Percentiles rank a stretch among this genome's conserved stretches.
These are phyloP conservation scores for Termitomyces sp. DNA, from an alignment of 1,284 basidiomycete genomes.

Conservation along the genomic window DNA sequence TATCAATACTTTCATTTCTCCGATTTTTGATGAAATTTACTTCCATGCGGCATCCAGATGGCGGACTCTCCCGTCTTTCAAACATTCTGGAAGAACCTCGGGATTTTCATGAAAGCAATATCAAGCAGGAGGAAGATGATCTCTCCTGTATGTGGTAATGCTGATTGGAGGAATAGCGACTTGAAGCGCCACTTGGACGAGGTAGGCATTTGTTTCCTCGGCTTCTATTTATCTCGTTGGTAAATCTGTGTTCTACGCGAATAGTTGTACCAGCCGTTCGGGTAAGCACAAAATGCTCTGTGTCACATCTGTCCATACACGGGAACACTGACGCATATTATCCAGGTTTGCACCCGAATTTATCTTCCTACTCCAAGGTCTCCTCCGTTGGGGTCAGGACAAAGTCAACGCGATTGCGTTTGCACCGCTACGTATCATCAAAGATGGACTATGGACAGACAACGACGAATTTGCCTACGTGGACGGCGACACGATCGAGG, in stretches of 20 bases:
- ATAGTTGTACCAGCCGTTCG: not conserved
- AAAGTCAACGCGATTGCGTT: not conserved
- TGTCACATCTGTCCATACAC: too few species aligned
- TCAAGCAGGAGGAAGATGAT: not conserved
- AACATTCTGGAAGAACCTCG: not conserved
- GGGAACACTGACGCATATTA: too few species aligned
- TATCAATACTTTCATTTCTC: not conserved
- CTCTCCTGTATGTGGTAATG: not conserved
- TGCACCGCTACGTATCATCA: not conserved
- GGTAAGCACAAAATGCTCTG: not conserved
- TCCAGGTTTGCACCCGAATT: not conserved
- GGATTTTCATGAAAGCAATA: not conserved
- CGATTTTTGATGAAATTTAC: not conserved
- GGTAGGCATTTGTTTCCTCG: not conserved
- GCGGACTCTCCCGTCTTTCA: not conserved
- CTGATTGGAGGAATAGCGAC: not conserved
- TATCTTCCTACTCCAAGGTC: not conserved
- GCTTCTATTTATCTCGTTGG: not conserved
- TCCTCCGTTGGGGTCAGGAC: constrained; percentile 1
- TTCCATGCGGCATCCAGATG: not conserved
- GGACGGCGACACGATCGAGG: constrained; percentile 2
- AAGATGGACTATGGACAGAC: not conserved
- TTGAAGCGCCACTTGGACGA: not conserved
- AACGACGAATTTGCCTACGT: not conserved
- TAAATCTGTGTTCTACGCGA: not conserved